Conservation (phyloP, 2,329 filamentous ascomycete genomes). For the Colletotrichum sp. region DNA sequence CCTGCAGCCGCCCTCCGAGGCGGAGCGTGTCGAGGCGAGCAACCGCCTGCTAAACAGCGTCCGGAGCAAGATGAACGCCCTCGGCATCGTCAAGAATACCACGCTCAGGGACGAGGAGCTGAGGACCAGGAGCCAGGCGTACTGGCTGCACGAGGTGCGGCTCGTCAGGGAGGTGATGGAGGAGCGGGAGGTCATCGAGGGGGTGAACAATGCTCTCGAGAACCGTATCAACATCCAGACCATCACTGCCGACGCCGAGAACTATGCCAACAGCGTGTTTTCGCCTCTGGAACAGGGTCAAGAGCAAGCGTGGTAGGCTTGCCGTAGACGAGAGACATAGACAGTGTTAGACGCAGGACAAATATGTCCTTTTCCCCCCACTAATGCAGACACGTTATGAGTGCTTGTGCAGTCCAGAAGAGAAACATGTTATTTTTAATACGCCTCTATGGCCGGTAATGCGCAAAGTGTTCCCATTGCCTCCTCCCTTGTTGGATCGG, state of each 20-base stretch:
- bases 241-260: slow-evolving; percentile 68
- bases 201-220: slow-evolving; percentile 70
- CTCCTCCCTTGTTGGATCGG: neutral
- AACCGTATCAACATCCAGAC: slow-evolving; percentile 67
- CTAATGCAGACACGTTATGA: neutral
- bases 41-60: slow-evolving; percentile 62
- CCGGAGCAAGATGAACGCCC: slow-evolving; percentile 72
- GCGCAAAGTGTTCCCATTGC: neutral
- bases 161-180: slow-evolving; percentile 79
- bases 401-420: neutral
- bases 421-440: neutral
- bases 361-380: neutral
- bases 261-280: slow-evolving; percentile 56
- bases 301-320: neutral
- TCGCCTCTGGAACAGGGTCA: slow-evolving; percentile 30
- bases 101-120: slow-evolving; percentile 75
- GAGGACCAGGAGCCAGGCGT: slow-evolving; percentile 68
- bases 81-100: slow-evolving; percentile 82
- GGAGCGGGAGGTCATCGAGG: slow-evolving; percentile 75
- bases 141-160: slow-evolving; percentile 81
- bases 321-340: neutral
- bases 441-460: slow-evolving; percentile 13
- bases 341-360: neutral
- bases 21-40: slow-evolving; percentile 69
- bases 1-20: slow-evolving; percentile 61